These are phyloP conservation scores for Linaria vulgaris DNA, from an alignment of 257 asterid genomes.

Conservation along the genomic window DNA sequence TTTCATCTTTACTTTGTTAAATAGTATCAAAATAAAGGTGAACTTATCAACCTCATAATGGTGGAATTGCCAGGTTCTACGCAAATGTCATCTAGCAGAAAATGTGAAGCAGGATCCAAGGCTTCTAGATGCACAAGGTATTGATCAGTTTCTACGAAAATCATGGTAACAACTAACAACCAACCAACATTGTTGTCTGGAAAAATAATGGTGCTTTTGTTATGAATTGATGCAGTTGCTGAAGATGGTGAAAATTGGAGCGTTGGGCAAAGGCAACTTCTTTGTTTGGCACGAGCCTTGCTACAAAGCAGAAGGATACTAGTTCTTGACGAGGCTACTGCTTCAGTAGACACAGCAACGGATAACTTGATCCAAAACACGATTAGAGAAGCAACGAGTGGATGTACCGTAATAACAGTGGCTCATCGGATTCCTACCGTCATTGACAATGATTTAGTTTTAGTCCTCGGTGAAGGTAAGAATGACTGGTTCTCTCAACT, in stretches of 20 bases:
- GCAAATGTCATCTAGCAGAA: conserved; percentile 64
- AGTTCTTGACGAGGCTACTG: conserved; percentile 82
- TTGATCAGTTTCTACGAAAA: not conserved
- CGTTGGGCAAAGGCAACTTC: conserved; percentile 76
- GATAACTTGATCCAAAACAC: conserved; percentile 74
- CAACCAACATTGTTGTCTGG: not conserved
- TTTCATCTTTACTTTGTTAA: not conserved
- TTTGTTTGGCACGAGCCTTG: conserved; percentile 70
- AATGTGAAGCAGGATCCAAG: conserved; percentile 60
- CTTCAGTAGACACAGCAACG: conserved; percentile 69
- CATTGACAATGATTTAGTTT: conserved; percentile 72
- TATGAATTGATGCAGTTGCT: conserved; percentile 46
- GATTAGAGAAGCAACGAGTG: conserved; percentile 64
- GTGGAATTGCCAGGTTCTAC: conserved; percentile 44
- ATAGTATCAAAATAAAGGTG: not conserved
- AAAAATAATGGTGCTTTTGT: not conserved
- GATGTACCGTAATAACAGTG: conserved; percentile 75
- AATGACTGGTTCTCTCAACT: not conserved
- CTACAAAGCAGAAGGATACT: conserved; percentile 63
- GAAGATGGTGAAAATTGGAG: conserved; percentile 96
- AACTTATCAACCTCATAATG: not conserved
- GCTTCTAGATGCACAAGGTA: conserved; percentile 79
- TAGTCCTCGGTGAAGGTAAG: conserved; percentile 80
- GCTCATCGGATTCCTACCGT: conserved; percentile 91
- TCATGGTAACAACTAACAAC: not conserved